Percentiles rank a stretch among this genome's conserved stretches.
phyloP scores from a whole-genome alignment of 2,329 filamentous ascomycete species.

The Curvularia verruculosa region DNA sequence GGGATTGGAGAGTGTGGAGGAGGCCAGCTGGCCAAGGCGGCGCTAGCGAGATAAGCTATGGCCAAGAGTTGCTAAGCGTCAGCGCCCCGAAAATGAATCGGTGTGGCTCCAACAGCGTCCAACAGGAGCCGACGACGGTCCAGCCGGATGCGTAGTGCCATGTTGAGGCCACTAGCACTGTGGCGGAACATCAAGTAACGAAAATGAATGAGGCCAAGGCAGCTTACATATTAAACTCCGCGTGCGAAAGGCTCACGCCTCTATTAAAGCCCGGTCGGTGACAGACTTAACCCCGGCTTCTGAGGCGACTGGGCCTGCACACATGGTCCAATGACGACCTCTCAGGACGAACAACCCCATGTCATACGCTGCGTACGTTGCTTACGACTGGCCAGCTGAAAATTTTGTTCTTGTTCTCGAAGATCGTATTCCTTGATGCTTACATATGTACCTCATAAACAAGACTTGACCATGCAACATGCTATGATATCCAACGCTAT shows the following conservation, averaged over 20 bases:
- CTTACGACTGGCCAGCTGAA: not conserved
- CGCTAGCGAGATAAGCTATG: slow-evolving; percentile 9
- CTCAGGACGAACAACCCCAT: not conserved
- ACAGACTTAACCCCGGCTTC: not conserved
- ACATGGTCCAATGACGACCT: not conserved
- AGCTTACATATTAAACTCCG: not conserved
- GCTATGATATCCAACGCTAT: not conserved
- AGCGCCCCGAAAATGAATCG: slow-evolving; percentile 15
- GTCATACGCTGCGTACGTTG: not conserved
- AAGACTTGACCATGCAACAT: not conserved
- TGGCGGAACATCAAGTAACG: not conserved
- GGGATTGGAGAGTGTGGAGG: not conserved
- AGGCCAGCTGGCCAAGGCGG: not conserved
- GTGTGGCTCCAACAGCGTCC: not conserved
- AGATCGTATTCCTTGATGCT: not conserved
- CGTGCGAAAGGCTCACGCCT: not conserved
- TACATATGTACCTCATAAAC: not conserved
- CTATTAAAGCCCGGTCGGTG: not conserved
- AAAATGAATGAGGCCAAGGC: not conserved
- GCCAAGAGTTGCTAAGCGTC: slow-evolving; percentile 24
- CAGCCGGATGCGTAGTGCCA: not conserved
- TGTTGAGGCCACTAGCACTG: not conserved
- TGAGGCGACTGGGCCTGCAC: not conserved
- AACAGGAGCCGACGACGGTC: not conserved
- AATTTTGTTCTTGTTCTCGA: not conserved